Percentiles rank a stretch among this genome's conserved stretches.
phyloP scores from a whole-genome alignment of 768 basidiomycete species.

The Punctularia strigosozonata region DNA sequence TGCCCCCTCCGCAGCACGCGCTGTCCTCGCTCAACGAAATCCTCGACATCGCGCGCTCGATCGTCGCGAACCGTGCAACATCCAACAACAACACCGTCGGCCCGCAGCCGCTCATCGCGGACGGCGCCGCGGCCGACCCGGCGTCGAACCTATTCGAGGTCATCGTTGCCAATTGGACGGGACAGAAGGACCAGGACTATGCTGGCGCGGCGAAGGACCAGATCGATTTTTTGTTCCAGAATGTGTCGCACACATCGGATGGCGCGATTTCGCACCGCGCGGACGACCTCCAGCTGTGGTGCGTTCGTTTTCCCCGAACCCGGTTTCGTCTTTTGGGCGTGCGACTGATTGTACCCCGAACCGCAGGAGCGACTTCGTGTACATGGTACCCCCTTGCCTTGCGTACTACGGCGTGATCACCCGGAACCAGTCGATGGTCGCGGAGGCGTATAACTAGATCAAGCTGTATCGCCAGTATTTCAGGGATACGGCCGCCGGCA shows the following conservation, averaged over 20 bases:
- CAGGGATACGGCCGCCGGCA: constrained; percentile 31
- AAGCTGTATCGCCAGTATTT: constrained; percentile 59
- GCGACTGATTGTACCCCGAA: background rate
- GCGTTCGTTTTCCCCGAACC: constrained; percentile 8
- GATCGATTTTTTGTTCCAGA: constrained; percentile 47
- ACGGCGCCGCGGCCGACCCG: constrained; percentile 64
- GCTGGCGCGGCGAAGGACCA: constrained; percentile 54
- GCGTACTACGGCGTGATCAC: constrained; percentile 69
- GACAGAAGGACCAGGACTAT: constrained; percentile 39
- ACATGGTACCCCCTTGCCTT: constrained; percentile 81
- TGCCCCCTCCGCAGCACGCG: constrained; percentile 17
- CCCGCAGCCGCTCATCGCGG: constrained; percentile 50
- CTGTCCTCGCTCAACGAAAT: constrained; percentile 35
- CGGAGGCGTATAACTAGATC: constrained; percentile 56
- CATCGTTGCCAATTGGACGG: constrained; percentile 47
- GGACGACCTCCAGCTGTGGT: constrained; percentile 65
- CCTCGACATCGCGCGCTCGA: constrained; percentile 36
- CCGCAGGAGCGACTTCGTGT: constrained; percentile 65
- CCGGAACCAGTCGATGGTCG: constrained; percentile 44
- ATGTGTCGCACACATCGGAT: constrained; percentile 50
- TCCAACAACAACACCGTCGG: constrained; percentile 31
- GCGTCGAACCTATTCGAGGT: constrained; percentile 63
- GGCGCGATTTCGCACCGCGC: constrained; percentile 77
- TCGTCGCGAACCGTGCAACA: constrained; percentile 34
- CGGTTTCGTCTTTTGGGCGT: too few relatives aligned